Conservation (phyloP, 495 filamentous ascomycete genomes). For the Aspergillus asperescens region DNA sequence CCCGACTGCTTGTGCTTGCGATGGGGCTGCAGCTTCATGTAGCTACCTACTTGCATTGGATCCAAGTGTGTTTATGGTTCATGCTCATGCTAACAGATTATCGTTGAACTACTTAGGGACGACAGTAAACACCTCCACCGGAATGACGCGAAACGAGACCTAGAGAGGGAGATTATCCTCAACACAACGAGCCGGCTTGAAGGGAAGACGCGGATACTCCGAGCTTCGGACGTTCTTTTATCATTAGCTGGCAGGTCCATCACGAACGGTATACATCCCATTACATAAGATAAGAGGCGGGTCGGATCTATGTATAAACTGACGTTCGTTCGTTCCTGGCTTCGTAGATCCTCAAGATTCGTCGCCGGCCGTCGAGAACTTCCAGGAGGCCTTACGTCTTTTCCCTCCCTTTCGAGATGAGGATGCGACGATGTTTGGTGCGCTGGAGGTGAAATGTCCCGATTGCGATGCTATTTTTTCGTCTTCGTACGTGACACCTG, state of each 20-base stretch:
- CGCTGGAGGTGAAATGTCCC: constrained; percentile 23
- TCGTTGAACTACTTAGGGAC: too few relatives aligned
- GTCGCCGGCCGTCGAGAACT: constrained; percentile 20
- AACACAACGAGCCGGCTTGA: constrained; percentile 12
- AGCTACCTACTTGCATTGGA: too few relatives aligned
- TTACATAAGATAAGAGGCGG: constrained; percentile 1
- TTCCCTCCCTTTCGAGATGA: constrained; percentile 28
- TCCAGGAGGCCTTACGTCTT: constrained; percentile 25
- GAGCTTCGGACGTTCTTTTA: constrained; percentile 22
- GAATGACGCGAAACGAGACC: constrained; percentile 11
- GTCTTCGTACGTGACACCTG: constrained; percentile 16
- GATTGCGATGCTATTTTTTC: constrained; percentile 32
- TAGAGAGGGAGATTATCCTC: constrained; percentile 18
- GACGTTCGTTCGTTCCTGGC: too few relatives aligned
- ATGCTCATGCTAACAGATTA: too few relatives aligned
- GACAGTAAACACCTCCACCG: constrained; percentile 7
- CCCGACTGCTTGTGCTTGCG: too few relatives aligned
- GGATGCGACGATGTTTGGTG: constrained; percentile 20
- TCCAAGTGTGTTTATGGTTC: too few relatives aligned
- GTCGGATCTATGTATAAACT: too few relatives aligned
- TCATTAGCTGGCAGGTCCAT: constrained; percentile 19
- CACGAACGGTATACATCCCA: constrained; percentile 17
- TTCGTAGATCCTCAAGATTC: constrained; percentile 14
- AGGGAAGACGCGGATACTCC: constrained; percentile 18
- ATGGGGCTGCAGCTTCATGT: too few relatives aligned